phyloP scores from a whole-genome alignment of 495 filamentous ascomycete species.

The Cetradonia linearis region DNA sequence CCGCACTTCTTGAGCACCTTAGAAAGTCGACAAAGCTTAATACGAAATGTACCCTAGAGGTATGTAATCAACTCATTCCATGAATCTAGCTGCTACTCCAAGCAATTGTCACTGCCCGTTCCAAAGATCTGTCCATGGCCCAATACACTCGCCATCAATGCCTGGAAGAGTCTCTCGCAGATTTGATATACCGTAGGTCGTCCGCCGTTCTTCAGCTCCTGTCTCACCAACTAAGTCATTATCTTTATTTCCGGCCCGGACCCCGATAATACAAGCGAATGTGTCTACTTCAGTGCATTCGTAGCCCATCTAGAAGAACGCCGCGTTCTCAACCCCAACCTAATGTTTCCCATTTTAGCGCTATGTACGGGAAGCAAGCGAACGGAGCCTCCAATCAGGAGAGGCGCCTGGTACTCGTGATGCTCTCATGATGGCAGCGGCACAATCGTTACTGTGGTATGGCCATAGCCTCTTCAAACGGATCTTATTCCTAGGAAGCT shows the following conservation, averaged over 20 bases:
- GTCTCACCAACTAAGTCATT: neutral
- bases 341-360: constrained; percentile 2
- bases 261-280: neutral
- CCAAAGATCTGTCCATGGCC: neutral
- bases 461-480: constrained; percentile 11
- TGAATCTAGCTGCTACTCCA: neutral
- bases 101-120: neutral
- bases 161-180: neutral
- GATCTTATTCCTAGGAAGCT: constrained; percentile 3
- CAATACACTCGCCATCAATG: neutral
- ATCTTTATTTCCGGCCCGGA: no score
- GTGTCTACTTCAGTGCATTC: neutral
- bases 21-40: no score
- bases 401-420: neutral
- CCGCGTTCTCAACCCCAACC: neutral
- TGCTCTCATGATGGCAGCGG: neutral
- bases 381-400: neutral
- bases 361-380: neutral
- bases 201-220: neutral
- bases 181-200: no score
- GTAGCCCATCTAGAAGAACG: constrained; percentile 3
- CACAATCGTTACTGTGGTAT: constrained; percentile 1
- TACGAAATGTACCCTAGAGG: neutral
- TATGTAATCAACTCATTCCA: neutral
- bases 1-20: no score